Evolutionary conservation across 371 early-diverging fungal genomes (phyloP).

Genomic region (Polyrhizophydium stewartii): DNA sequence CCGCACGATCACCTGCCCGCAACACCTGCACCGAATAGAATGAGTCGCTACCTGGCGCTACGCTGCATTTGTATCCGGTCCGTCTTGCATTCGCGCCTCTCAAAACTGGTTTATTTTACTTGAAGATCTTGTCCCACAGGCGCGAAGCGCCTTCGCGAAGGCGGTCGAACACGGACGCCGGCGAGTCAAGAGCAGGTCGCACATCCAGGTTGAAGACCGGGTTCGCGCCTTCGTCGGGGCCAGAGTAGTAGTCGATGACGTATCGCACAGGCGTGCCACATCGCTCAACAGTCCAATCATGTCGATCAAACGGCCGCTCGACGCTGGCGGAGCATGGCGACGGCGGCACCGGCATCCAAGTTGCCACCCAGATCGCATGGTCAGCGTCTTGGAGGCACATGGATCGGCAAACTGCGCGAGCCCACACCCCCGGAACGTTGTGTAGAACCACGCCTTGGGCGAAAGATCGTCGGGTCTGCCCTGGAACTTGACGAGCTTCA

Average conservation of each 20-base stretch:
- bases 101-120: too few species aligned
- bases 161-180: conserved; percentile 24
- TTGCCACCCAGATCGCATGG: too few species aligned
- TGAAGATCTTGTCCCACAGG: neutral
- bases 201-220: conserved; percentile 47
- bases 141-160: neutral
- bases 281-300: conserved; percentile 96
- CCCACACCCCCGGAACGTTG: conserved; percentile 8
- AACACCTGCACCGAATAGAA: too few species aligned
- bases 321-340: too few species aligned
- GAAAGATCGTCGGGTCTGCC: conserved; percentile 77
- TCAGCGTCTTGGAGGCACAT: too few species aligned
- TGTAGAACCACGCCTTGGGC: conserved; percentile 67
- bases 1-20: too few species aligned
- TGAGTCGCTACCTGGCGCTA: too few species aligned
- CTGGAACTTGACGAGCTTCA: conserved; percentile 76
- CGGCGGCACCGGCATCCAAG: too few species aligned
- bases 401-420: too few species aligned
- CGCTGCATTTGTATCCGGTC: too few species aligned
- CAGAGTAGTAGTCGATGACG: conserved; percentile 91
- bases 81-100: too few species aligned
- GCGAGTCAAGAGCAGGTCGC: conserved; percentile 42
- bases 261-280: conserved; percentile 89
- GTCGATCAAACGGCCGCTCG: conserved; percentile 85
- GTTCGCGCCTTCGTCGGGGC: conserved; percentile 41